Percentiles rank a stretch among this genome's conserved stretches.
phyloP scores from a whole-genome alignment of 495 filamentous ascomycete species.

The Neurospora sp. region DNA sequence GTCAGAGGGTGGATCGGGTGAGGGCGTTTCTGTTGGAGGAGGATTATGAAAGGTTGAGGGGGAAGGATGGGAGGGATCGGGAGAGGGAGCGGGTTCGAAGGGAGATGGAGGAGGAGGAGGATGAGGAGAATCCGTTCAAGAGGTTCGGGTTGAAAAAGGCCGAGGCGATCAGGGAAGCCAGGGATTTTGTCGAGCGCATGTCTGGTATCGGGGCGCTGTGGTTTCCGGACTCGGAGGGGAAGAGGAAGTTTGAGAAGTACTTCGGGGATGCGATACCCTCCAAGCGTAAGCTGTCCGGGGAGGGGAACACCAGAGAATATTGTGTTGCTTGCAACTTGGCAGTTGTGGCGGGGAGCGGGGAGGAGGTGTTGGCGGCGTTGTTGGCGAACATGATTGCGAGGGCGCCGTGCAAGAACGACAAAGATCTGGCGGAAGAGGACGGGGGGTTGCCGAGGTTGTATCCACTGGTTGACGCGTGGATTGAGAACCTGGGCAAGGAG shows the following conservation, averaged over 20 bases:
- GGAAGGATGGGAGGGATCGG: background rate
- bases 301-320: background rate
- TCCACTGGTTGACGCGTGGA: constrained; percentile 33
- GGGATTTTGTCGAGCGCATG: constrained; percentile 20
- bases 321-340: constrained; percentile 40
- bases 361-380: constrained; percentile 26
- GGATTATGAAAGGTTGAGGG: background rate
- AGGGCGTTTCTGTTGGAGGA: background rate
- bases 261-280: constrained; percentile 13
- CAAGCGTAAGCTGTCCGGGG: constrained; percentile 8
- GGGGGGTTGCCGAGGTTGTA: constrained; percentile 20
- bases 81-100: background rate
- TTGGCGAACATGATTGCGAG: constrained; percentile 26
- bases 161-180: constrained; percentile 7
- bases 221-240: constrained; percentile 12
- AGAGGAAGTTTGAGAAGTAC: constrained; percentile 16
- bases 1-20: background rate
- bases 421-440: constrained; percentile 1
- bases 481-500: constrained; percentile 5
- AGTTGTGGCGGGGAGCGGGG: constrained; percentile 27
- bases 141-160: background rate
- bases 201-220: constrained; percentile 24
- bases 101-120: background rate
- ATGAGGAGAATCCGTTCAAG: constrained; percentile 11
- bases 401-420: background rate